Base-by-base conservation (phyloP, 768 basidiomycete genomes). In the Boletus bicolor region DNA sequence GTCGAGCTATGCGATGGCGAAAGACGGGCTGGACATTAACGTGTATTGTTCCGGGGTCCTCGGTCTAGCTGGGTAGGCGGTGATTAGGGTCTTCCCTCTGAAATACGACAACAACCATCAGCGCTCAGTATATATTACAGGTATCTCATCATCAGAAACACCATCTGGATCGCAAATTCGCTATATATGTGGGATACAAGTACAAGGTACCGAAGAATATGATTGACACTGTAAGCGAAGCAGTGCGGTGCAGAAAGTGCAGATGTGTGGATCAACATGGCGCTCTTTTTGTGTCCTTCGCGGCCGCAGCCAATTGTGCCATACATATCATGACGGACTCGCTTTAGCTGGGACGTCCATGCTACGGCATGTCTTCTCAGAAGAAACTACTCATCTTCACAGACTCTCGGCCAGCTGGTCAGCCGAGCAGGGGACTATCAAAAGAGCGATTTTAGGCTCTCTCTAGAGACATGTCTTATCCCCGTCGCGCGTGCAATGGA, bases 31-130 rank as follows among this genome's bases (percentile, higher is more conserved):
- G 55, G 42, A 39, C 49, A 54, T 49, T 54, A 30, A 62, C 64
- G 64, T 67, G 64, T 55, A 37, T 43, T 42, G 41, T 56, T 64
- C 38, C 51, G 59, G 64, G 65, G 64, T 67, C 58, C 35, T 30
- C 21, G 7, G 7, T 21, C 24, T 19, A 32, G 34, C 11, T 55
- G 15, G 9, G 17, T 15, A n/a, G 15, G 42, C 17, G 50, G 60
- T 64, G 64, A 53, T 43, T 47, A 42, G 61, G 55, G 64, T 66
- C 62, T 39, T 11, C 35, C 5, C 7, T 28, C 26, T 28, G 26
- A 28, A 28, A 5, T 28, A 28, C 28, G 28, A 28, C 28, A 4
- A 28, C 28, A 28, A 28, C 6, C 21, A 28, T 28, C 21, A 24
- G 21, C 21, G 21, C 21, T 24, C 21, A 24, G 21, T 1, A 24